phyloP scores from a whole-genome alignment of 352 stramenopile species.

The Globisporangium perplexum region DNA sequence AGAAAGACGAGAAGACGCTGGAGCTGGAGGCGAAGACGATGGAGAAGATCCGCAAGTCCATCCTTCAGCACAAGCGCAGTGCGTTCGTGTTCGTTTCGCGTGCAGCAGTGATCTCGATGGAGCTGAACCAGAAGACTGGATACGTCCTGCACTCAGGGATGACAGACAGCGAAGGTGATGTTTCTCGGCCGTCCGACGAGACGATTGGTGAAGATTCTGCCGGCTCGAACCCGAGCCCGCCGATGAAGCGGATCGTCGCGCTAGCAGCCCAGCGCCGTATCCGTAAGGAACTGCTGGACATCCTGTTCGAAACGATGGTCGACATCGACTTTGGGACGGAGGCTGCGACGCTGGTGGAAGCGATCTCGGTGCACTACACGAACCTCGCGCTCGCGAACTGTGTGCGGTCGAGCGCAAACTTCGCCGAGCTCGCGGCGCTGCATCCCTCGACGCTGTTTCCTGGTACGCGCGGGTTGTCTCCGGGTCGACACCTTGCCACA shows the following conservation, averaged over 20 bases:
- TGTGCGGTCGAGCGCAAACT: conserved; percentile 50
- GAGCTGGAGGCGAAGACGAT: conserved; percentile 66
- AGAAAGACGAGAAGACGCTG: conserved; percentile 86
- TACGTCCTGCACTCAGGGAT: conserved; percentile 2
- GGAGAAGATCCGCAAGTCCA: conserved; percentile 49
- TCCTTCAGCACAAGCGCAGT: conserved; percentile 69
- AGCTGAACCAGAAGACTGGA: conserved; percentile 21
- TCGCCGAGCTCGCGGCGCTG: conserved; percentile 62
- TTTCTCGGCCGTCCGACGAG: conserved; percentile 9
- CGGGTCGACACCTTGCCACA: conserved; percentile 69
- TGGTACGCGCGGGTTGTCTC: conserved; percentile 72
- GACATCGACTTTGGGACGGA: conserved; percentile 68
- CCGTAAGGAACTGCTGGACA: conserved; percentile 46
- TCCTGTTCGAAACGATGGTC: conserved; percentile 69
- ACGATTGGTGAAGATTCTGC: conserved; percentile 13
- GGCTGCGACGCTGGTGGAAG: conserved; percentile 48
- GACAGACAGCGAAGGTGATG: not conserved
- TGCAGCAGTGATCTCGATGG: conserved; percentile 45
- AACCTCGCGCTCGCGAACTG: conserved; percentile 39
- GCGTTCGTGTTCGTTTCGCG: conserved; percentile 72
- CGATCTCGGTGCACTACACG: conserved; percentile 54
- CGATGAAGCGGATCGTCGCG: conserved; percentile 39
- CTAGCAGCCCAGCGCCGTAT: conserved; percentile 43
- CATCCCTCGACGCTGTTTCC: conserved; percentile 70
- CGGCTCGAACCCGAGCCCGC: conserved; percentile 9